Percentiles rank a stretch among this genome's conserved stretches.
Conservation (phyloP, 2,329 filamentous ascomycete genomes). For the Monilinia polystroma region DNA sequence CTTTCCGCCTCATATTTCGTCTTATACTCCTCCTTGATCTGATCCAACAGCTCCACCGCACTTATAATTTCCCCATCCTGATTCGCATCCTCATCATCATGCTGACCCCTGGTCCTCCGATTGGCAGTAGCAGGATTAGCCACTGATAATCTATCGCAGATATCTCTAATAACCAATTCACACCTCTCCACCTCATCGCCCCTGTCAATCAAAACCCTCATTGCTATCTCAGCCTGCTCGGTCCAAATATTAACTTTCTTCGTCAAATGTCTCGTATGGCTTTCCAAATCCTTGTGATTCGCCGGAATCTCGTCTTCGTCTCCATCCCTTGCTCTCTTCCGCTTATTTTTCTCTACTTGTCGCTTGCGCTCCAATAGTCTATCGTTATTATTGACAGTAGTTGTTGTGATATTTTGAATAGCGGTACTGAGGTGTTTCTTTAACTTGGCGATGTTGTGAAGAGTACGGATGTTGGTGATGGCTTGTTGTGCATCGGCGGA, state of each 20-base stretch:
- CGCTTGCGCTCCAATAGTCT: constrained; percentile 42
- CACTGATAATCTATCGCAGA: constrained; percentile 35
- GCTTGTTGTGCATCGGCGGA: constrained; percentile 47
- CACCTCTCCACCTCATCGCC: constrained; percentile 45
- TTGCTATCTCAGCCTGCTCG: constrained; percentile 54
- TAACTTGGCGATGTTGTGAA: constrained; percentile 46
- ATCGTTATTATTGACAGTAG: constrained; percentile 57
- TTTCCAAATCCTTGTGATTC: constrained; percentile 41
- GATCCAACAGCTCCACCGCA: constrained; percentile 41
- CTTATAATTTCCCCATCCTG: constrained; percentile 43
- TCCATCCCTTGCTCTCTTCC: constrained; percentile 39
- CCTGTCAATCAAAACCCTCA: constrained; percentile 59
- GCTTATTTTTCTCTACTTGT: constrained; percentile 29
- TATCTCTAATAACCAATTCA: constrained; percentile 37
- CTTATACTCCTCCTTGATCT: constrained; percentile 40
- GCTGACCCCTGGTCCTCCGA: constrained; percentile 25
- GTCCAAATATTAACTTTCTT: constrained; percentile 53
- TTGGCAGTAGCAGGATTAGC: constrained; percentile 34
- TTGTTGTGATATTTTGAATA: constrained; percentile 47
- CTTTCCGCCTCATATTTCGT: constrained; percentile 43
- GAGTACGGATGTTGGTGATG: constrained; percentile 47
- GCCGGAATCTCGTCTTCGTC: constrained; percentile 41
- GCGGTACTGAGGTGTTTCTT: constrained; percentile 50
- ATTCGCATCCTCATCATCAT: constrained; percentile 42
- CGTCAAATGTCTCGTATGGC: constrained; percentile 44